A percentile compares a stretch with the other conserved stretches of the same genome.
phyloP scores from a whole-genome alignment of 805 yeast genomes.

The Candida dajiaensis region DNA sequence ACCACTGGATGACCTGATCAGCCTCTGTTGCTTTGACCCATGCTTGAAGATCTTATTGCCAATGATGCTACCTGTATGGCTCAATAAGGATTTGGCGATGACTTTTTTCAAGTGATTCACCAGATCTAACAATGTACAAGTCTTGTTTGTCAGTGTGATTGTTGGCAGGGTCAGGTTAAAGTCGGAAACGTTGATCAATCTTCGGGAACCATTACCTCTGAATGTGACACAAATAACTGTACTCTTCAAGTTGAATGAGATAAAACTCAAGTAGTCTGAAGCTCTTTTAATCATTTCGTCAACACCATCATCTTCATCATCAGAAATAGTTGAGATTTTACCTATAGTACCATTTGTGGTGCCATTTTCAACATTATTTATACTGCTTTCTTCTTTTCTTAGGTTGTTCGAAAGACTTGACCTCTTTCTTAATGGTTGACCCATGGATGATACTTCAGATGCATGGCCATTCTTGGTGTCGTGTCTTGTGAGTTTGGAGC shows the following conservation, averaged over 20 bases:
- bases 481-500: not conserved
- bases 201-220: conserved; percentile 64
- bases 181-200: conserved; percentile 72
- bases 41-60: conserved; percentile 61
- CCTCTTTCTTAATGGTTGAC: not conserved
- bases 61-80: conserved; percentile 70
- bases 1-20: not conserved
- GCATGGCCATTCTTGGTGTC: not conserved
- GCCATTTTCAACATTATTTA: not conserved
- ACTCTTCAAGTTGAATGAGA: conserved; percentile 45
- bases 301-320: conserved; percentile 29
- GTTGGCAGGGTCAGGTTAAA: conserved; percentile 63
- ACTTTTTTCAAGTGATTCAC: conserved; percentile 56
- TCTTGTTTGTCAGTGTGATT: conserved; percentile 49
- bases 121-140: conserved; percentile 71
- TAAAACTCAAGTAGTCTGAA: conserved; percentile 63
- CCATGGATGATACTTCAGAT: not conserved
- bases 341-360: not conserved
- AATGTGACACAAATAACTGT: conserved; percentile 63
- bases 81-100: conserved; percentile 48
- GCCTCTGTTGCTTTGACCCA: conserved; percentile 5
- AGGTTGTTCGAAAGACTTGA: not conserved
- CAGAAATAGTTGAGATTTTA: not conserved
- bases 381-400: not conserved
- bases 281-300: conserved; percentile 73